Evolutionary conservation across 2,329 filamentous ascomycete species (phyloP), one percentile per base, ranked within the genome.

Genomic region (Neofusicoccum kwambonambiense): DNA sequence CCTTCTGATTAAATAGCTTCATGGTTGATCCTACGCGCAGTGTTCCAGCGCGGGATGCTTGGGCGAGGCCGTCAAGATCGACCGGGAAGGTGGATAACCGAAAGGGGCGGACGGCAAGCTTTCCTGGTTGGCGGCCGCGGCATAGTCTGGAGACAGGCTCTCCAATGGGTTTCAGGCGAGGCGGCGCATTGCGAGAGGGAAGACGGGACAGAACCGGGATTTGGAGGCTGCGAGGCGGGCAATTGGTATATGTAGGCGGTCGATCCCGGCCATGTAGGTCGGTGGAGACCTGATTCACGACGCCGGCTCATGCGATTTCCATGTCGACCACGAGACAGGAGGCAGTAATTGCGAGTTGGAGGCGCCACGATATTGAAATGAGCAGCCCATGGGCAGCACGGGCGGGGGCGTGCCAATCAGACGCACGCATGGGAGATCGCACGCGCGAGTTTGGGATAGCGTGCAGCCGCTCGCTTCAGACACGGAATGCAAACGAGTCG

Each of bases 301-400:
- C 39, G 35, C 37, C 17, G 35, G 19, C 37, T 58, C 39, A 41
- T 58, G 39, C 54, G 54, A 4, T 13, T 44, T 22, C 22, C 27
- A 34, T n/a, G 44, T 60, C 11, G 31, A 47, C 56, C 56, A 60
- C 56, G 56, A 47, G 56, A 60, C 56, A 60, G 56, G 56, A 60
- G 56, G 15, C 56, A 60, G 31, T 45, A 22, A 60, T 60, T 47
- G 56, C 42, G 56, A 60, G 56, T 37, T 45, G 56, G 39, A 60
- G 31, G 56, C 56, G 56, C 56, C 56, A 60, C 56, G 56, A 60
- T 60, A 60, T 60, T 60, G 56, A 60, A 60, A 60, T 60, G 56
- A 60, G 42, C 56, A 60, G 56, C 42, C 56, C 56, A 49, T 49
- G 22, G 31, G 12, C 12, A 27, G 56, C 56, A 60, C 56, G 42